Percentiles rank a stretch among this genome's conserved stretches.
phyloP scores from a whole-genome alignment of 2,329 filamentous ascomycete species.

The Fusarium musae region DNA sequence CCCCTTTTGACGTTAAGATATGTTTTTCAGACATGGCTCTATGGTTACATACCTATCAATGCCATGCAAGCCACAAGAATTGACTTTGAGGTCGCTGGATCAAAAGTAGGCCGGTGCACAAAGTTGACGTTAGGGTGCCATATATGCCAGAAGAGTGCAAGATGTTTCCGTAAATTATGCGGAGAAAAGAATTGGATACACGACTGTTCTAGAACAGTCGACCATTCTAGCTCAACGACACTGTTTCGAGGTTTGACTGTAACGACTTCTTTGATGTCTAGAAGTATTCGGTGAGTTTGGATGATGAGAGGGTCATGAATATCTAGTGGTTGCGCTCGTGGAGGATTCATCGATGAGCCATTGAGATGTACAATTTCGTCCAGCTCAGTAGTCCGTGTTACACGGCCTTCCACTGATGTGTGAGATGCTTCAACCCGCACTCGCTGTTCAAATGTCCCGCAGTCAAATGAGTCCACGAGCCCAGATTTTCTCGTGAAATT shows the following conservation, averaged over 20 bases:
- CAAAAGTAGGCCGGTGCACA: background rate
- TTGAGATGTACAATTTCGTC: background rate
- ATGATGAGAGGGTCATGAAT: background rate
- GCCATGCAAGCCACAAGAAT: background rate
- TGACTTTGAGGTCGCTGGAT: background rate
- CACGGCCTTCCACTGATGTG: accelerated
- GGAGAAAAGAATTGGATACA: constrained; percentile 1
- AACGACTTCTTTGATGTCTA: background rate
- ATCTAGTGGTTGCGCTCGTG: background rate
- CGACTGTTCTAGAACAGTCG: background rate
- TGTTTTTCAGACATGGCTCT: no score
- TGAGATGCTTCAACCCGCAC: background rate
- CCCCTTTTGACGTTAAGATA: background rate
- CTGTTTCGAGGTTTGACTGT: background rate
- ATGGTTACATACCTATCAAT: background rate
- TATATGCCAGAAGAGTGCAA: background rate
- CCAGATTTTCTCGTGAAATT: background rate
- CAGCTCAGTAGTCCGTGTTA: accelerated
- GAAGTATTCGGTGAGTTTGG: background rate
- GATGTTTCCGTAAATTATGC: background rate
- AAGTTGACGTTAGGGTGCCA: constrained; percentile 8
- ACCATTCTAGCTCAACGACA: background rate
- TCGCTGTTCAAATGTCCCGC: background rate
- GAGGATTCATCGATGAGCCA: no score
- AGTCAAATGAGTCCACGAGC: background rate